Evolutionary conservation across 805 yeast genomes (phyloP), one percentile per base, ranked within the genome.

Genomic region (Saturnispora quitensis): DNA sequence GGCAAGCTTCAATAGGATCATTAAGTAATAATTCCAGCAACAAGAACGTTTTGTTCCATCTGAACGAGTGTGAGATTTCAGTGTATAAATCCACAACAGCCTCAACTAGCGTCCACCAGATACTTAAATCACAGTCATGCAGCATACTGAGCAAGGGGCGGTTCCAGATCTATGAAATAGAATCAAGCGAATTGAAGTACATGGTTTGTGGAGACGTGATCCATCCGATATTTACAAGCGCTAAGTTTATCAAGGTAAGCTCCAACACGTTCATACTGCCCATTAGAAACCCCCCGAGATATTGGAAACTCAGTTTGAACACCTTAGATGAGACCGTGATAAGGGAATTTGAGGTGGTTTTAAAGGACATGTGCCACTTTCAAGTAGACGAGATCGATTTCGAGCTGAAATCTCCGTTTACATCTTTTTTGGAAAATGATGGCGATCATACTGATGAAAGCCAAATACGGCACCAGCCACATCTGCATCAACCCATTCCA

Each of bases 231-330:
- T 67, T 87, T 49, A 87, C 89, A 3, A 77, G 74, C 54, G 64
- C 83, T 50, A 77, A 80, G 58, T 71, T 87, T 2, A 64, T 84
- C 54, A 69, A 86, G 58, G 72, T 75, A 10, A 67, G 69, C 22
- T 55, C 53, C 45, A 71, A 70, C 47, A 76, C 74, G 57, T 83
- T 82, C 57, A 72, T 84, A 2, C 62, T 86, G 17, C 82, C 89
- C 0, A 72, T 87, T 52, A 79, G 78, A 27, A 86, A 85, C 58
- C 95, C 95, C 0, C 84, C 81, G 55, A 69, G 91, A 58, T 85
- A 80, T 64, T 87, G 95, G 95, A 74, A 73, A 53, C 70, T 78
- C 9, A 66, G 68, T 35, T 58, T 78, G 5, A 66, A 64, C 44
- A 60, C 74, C 0, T 63, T 60, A 3, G 70, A 72, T 44, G 48